Evolutionary conservation across 139 green algal genomes (phyloP), one percentile per base, ranked within the genome.

Genomic region (Asterochloris sp.): DNA sequence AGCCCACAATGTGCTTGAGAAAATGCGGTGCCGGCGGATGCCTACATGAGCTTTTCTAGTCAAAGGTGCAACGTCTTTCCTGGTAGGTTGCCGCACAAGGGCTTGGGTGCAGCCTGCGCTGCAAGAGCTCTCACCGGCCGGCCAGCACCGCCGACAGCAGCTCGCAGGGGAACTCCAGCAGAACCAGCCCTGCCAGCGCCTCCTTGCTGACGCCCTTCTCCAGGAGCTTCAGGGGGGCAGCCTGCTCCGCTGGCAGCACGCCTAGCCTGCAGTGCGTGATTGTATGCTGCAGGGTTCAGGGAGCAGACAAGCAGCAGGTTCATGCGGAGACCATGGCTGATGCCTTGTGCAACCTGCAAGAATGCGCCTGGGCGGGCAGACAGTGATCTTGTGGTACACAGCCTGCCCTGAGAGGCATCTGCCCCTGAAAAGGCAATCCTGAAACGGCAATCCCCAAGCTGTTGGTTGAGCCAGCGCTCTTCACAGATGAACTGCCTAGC

Each of bases 181-280:
- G 88, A 76, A 96, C 92, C 79, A 92, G 82, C 21, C 90, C 90
- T 19, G 95, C 91, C 76, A 98, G 87, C 26, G 92, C 87, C 82
- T 97, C 94, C 85, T 94, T 95, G 74, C 86, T 89, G 23, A 96
- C 94, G 19, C 95, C 95, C 86, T 97, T 97, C 78, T 97, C 93
- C 47, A 98, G 86, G 27, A 98, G 91, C 91, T 98, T 98, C 27
- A 98, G 91, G 1, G 88, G 82, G 0, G 86, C 91, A 12, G 90
- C 93, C 13, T 83, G 83, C 69, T 86, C 83, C 62, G 83, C 83
- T 54, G 83, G 83, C 81, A 98, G 85, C 82, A 96, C 86, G 17
- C 90, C 92, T 66, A 98, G 80, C 28, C 94, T 86, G 82, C 88
- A 92, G 28, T 76, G 0, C 38, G 23, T 13, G 38, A 6, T 54